phyloP scores from a whole-genome alignment of 1,139 yeast species.

The Hyphopichia burtonii region DNA sequence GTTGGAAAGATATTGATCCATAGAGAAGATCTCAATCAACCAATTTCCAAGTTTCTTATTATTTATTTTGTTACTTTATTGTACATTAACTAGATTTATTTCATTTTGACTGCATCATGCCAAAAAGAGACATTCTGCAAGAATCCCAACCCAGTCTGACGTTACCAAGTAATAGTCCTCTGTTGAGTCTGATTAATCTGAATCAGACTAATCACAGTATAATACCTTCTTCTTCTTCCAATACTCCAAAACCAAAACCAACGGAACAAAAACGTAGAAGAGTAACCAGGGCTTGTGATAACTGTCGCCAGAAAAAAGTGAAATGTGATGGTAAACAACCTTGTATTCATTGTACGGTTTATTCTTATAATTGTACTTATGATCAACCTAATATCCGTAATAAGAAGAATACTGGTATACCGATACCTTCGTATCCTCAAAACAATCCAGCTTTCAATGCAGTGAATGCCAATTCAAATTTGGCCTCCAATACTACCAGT shows the following conservation, averaged over 20 bases:
- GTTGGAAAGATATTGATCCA: too few species aligned
- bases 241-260: neutral
- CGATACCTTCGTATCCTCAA: slow-evolving; percentile 19
- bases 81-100: neutral
- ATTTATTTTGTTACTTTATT: neutral
- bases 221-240: neutral
- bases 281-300: slow-evolving; percentile 83
- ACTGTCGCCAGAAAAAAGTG: slow-evolving; percentile 75
- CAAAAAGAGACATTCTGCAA: neutral
- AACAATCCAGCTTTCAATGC: slow-evolving; percentile 1
- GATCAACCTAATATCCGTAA: slow-evolving; percentile 73
- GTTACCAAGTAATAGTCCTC: neutral
- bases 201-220: neutral
- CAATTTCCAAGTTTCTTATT: neutral
- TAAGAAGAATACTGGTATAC: slow-evolving; percentile 35
- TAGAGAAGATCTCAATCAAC: too few species aligned
- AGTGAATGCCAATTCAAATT: neutral
- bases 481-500: neutral
- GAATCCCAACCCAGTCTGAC: neutral
- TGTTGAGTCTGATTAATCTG: neutral
- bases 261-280: slow-evolving; percentile 60
- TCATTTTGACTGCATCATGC: too few species aligned
- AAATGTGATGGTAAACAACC: slow-evolving; percentile 88
- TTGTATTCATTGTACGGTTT: slow-evolving; percentile 87
- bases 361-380: slow-evolving; percentile 69